phyloP scores from a whole-genome alignment of 352 stramenopile genomes.

The Phytophthora citrophthora region DNA sequence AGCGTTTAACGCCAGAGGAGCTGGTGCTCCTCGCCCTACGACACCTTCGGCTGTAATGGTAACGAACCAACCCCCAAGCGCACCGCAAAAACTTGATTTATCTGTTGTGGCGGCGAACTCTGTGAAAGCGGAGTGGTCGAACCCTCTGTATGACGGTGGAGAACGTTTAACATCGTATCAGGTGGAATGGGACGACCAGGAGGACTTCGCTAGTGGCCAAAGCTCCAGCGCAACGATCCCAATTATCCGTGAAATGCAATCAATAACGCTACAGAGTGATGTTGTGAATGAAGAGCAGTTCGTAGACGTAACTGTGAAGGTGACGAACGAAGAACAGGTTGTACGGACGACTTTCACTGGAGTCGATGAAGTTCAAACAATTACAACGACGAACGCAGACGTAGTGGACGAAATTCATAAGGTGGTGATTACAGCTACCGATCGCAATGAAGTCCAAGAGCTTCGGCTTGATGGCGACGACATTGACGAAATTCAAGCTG shows the following conservation, averaged over 20 bases:
- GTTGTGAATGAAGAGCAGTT: constrained; percentile 94
- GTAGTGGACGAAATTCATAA: constrained; percentile 93
- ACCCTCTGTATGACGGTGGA: constrained; percentile 93
- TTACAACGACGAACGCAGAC: constrained; percentile 68
- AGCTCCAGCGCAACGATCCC: constrained; percentile 73
- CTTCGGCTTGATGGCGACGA: constrained; percentile 84
- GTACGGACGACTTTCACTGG: constrained; percentile 90
- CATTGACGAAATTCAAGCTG: constrained; percentile 92
- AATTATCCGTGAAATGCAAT: constrained; percentile 93
- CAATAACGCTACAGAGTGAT: constrained; percentile 74
- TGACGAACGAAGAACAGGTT: constrained; percentile 97
- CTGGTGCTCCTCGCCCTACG: constrained; percentile 50
- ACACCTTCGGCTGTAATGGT: constrained; percentile 53
- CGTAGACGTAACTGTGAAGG: constrained; percentile 92
- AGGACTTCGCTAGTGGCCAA: constrained; percentile 76
- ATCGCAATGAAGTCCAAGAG: constrained; percentile 93
- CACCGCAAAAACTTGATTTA: constrained; percentile 61
- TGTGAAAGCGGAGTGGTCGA: constrained; percentile 84
- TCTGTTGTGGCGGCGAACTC: constrained; percentile 71
- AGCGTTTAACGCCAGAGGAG: constrained; percentile 79
- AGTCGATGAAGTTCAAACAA: constrained; percentile 88
- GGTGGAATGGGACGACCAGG: constrained; percentile 85
- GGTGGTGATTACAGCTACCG: constrained; percentile 90
- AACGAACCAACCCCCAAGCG: constrained; percentile 68
- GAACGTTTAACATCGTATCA: constrained; percentile 76